Conservation (phyloP, 1,284 basidiomycete genomes). For the Tilletiopsis washingtonensis region DNA sequence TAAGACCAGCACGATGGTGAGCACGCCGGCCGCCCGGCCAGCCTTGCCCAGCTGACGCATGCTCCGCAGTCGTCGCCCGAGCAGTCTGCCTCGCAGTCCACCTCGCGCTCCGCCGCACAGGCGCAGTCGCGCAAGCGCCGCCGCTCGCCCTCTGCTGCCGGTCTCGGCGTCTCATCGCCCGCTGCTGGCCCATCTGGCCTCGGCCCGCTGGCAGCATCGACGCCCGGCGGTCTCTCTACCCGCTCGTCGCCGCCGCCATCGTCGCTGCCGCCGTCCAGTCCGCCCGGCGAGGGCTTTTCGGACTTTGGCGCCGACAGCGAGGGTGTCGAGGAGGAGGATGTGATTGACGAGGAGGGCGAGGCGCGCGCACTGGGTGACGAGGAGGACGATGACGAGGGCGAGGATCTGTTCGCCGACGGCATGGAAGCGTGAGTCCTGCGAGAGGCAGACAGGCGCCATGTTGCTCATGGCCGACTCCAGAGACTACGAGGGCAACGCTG, state of each 20-base stretch:
- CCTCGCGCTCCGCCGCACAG: slow-evolving; percentile 10
- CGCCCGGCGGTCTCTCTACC: slow-evolving; percentile 6
- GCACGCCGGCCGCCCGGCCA: no score
- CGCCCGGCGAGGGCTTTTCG: slow-evolving; percentile 33
- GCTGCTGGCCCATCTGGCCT: slow-evolving; percentile 18
- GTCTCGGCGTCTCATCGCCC: slow-evolving; percentile 18
- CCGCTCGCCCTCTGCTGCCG: slow-evolving; percentile 16
- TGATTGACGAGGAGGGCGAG: slow-evolving; percentile 40
- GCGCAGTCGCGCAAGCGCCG: slow-evolving; percentile 26
- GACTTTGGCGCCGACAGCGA: slow-evolving; percentile 37
- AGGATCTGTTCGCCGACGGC: slow-evolving; percentile 82
- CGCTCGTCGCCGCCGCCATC: slow-evolving; percentile 24
- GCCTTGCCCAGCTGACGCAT: no score
- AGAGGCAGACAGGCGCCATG: neutral
- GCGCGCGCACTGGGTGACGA: slow-evolving; percentile 48
- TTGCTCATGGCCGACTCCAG: slow-evolving; percentile 50
- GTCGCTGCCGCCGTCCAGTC: slow-evolving; percentile 39
- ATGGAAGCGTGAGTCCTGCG: slow-evolving; percentile 60
- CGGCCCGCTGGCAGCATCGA: slow-evolving; percentile 19
- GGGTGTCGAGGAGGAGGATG: slow-evolving; percentile 17
- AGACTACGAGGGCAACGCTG: slow-evolving; percentile 76
- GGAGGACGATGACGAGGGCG: slow-evolving; percentile 74
- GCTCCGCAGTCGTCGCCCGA: no score
- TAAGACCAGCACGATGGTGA: no score
- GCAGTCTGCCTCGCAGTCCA: no score